Evolutionary conservation across 2,329 filamentous ascomycete species (phyloP).

Genomic region (Arachnomyces sp.): DNA sequence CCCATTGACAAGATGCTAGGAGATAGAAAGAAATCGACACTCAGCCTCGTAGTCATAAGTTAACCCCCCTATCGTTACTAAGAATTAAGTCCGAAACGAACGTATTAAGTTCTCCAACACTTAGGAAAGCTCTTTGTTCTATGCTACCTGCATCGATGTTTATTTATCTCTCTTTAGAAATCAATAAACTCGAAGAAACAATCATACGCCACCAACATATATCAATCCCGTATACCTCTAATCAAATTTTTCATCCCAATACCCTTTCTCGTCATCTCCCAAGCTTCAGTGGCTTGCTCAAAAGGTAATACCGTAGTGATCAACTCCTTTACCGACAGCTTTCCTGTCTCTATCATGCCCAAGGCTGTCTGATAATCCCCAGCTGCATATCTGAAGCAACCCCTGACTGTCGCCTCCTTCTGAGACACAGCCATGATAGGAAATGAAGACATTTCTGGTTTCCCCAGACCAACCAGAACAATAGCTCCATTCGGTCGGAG

Average conservation of each 20-base stretch:
- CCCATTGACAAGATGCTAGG: no score
- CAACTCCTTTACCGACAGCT: conserved; percentile 23
- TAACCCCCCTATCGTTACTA: no score
- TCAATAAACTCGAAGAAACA: no score
- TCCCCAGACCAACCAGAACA: conserved; percentile 31
- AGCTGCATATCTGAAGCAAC: conserved; percentile 26
- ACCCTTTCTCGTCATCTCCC: conserved; percentile 16
- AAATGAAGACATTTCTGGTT: conserved; percentile 28
- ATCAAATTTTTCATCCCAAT: not conserved
- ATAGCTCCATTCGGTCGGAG: conserved; percentile 23
- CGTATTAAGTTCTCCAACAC: no score
- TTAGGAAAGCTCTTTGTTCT: no score
- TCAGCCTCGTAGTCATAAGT: no score
- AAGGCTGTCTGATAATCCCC: conserved; percentile 32
- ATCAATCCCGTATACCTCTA: no score
- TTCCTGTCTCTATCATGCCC: conserved; percentile 24
- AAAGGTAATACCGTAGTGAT: conserved; percentile 27
- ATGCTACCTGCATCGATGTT: no score
- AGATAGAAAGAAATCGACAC: no score
- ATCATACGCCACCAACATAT: no score
- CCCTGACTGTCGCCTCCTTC: conserved; percentile 29
- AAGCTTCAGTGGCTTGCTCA: conserved; percentile 27
- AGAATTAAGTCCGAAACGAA: no score
- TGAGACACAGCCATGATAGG: conserved; percentile 29
- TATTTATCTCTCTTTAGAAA: no score